These are phyloP conservation scores for Verticillium tricorpus DNA, from an alignment of 2,329 filamentous ascomycete species.

Conservation along the genomic window DNA sequence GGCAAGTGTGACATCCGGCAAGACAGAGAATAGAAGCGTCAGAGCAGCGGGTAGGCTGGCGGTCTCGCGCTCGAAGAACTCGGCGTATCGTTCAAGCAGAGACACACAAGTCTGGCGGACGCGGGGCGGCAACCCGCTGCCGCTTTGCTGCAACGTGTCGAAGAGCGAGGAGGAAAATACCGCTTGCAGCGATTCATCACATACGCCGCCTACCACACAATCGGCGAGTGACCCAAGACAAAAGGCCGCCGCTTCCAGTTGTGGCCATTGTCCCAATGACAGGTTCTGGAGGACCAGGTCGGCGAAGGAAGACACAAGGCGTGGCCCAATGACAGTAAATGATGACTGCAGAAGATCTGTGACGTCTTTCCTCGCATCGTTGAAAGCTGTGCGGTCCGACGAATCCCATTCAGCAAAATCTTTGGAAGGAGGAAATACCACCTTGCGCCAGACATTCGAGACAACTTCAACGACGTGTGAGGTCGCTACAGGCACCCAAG, in stretches of 20 bases:
- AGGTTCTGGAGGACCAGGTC: conserved; percentile 49
- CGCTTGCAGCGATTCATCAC: conserved; percentile 53
- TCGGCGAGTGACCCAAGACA: conserved; percentile 66
- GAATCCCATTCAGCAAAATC: conserved; percentile 64
- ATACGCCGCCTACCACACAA: conserved; percentile 53
- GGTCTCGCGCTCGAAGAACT: conserved; percentile 70
- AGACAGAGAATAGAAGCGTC: conserved; percentile 68
- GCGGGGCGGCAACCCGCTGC: conserved; percentile 52
- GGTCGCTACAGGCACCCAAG: conserved; percentile 57
- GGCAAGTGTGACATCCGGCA: conserved; percentile 58
- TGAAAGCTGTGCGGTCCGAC: conserved; percentile 62
- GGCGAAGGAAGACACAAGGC: conserved; percentile 53
- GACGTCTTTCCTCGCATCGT: conserved; percentile 73
- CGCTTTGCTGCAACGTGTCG: conserved; percentile 44
- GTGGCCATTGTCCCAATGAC: conserved; percentile 45
- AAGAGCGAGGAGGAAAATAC: conserved; percentile 61
- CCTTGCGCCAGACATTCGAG: conserved; percentile 63
- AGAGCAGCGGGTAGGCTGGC: conserved; percentile 65
- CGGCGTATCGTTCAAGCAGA: conserved; percentile 67
- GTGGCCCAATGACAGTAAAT: conserved; percentile 56
- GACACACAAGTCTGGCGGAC: conserved; percentile 65
- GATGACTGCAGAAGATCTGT: conserved; percentile 70
- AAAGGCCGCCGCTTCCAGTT: conserved; percentile 57
- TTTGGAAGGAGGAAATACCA: conserved; percentile 58
- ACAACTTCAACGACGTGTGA: conserved; percentile 59